These are phyloP conservation scores for Rhodamnia argentea DNA, from an alignment of 345 rosid species.

Conservation along the genomic window DNA sequence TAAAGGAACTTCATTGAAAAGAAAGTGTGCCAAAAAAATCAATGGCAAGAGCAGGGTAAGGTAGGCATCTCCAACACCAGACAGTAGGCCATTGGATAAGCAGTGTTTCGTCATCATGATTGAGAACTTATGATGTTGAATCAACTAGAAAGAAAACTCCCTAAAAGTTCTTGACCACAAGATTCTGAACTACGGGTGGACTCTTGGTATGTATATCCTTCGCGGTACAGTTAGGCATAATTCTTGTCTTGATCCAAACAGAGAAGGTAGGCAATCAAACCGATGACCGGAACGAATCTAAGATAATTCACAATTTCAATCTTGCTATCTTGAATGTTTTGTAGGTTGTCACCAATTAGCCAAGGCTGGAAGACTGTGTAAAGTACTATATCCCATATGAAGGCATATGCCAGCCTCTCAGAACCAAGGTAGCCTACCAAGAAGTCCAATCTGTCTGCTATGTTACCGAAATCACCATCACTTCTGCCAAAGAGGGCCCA, in stretches of 20 bases:
- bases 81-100: neutral
- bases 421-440: conserved; percentile 60
- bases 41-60: neutral
- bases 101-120: neutral
- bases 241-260: conserved; percentile 24
- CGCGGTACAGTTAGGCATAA: neutral
- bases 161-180: neutral
- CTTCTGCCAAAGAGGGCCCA: conserved; percentile 73
- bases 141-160: neutral
- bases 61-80: neutral
- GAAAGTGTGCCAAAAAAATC: neutral
- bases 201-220: neutral
- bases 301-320: conserved; percentile 41
- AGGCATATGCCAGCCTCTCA: conserved; percentile 86
- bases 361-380: conserved; percentile 92
- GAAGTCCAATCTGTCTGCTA: conserved; percentile 58
- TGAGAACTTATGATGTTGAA: neutral
- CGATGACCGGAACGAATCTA: conserved; percentile 73
- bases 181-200: neutral
- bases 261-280: conserved; percentile 59
- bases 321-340: conserved; percentile 47
- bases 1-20: neutral
- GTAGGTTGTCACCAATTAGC: conserved; percentile 80
- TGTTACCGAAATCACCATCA: conserved; percentile 54
- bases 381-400: conserved; percentile 79